Evolutionary conservation across 2,329 filamentous ascomycete genomes (phyloP).

Genomic region (Macroventuria anomochaeta): DNA sequence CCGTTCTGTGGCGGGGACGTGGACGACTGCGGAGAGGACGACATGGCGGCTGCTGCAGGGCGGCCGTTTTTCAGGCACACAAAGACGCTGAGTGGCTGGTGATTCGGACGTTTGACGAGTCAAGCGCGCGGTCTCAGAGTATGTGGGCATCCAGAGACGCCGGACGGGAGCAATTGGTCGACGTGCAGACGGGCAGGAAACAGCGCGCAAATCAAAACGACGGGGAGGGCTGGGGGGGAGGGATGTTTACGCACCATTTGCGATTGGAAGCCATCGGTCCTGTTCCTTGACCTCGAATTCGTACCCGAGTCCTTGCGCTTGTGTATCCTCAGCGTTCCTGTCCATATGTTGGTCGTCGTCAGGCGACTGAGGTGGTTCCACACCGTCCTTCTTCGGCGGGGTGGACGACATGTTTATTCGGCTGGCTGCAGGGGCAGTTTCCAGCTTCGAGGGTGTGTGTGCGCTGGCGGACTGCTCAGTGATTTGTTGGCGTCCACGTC

Average conservation of each 20-base stretch:
- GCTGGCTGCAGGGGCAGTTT: conserved; percentile 55
- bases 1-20: conserved; percentile 42
- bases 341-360: conserved; percentile 96
- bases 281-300: conserved; percentile 99
- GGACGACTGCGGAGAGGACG: conserved; percentile 50
- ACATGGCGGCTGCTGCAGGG: conserved; percentile 52
- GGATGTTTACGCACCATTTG: conserved; percentile 97
- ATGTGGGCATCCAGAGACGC: conserved; percentile 56
- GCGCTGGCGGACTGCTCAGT: conserved; percentile 45
- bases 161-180: conserved; percentile 52
- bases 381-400: conserved; percentile 84
- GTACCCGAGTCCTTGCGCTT: conserved; percentile 76
- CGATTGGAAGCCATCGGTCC: conserved; percentile 99
- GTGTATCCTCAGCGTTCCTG: conserved; percentile 77
- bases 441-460: conserved; percentile 55
- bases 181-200: conserved; percentile 44
- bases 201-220: conserved; percentile 49
- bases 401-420: conserved; percentile 94
- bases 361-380: conserved; percentile 91
- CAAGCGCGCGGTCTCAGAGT: conserved; percentile 57
- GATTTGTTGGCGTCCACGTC: conserved; percentile 52
- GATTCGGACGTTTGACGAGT: conserved; percentile 56
- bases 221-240: conserved; percentile 36
- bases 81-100: conserved; percentile 40
- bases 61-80: conserved; percentile 46